Evolutionary conservation across 805 yeast genomes (phyloP), one percentile per base, ranked within the genome.

Genomic region (Ascoidea rubescens): DNA sequence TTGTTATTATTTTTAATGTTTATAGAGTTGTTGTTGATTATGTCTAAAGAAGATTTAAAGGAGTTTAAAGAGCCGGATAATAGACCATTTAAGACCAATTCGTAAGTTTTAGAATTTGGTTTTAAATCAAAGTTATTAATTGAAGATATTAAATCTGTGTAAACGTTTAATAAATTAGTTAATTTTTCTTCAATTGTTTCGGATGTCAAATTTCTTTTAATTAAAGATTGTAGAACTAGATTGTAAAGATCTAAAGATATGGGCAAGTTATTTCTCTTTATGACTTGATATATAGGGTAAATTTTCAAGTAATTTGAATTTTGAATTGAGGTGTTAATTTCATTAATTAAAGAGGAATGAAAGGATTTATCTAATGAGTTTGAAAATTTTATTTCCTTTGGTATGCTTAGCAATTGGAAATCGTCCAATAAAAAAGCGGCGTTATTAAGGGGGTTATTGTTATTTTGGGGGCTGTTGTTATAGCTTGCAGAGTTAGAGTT

Each of bases 201-300:
- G 50, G 42, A 32, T n/a, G 53, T 49, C 31, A 53, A 43, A 6
- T 48, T 52, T 31, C 57, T 49, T 30, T 46, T 46, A 5, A n/a
- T 17, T 14, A 45, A 47, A 6, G 47, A 42, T 37, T 54, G 50
- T 21, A 55, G 47, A 8, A 55, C 53, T 14, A 54, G 46, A 43
- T 55, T 55, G 37, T 31, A 54, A 14, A 54, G 17, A 2, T 47
- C 31, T n/a, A 55, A 47, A 5, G 50, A 16, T 10, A 55, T 31
- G 4, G 45, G 21, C 45, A 52, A 45, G 16, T 53, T 50, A 21
- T 53, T 53, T 28, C 57, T 43, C n/a, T 50, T 49, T 48, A 55
- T 47, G 4, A 54, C 53, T 49, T 55, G 57, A 46, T 55, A 55
- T 8, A 55, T n/a, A n/a, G 57, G 54, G 44, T 49, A 55, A 28